Evolutionary conservation across 768 basidiomycete species (phyloP), one percentile per base, ranked within the genome.

Genomic region (Mycena floridula): DNA sequence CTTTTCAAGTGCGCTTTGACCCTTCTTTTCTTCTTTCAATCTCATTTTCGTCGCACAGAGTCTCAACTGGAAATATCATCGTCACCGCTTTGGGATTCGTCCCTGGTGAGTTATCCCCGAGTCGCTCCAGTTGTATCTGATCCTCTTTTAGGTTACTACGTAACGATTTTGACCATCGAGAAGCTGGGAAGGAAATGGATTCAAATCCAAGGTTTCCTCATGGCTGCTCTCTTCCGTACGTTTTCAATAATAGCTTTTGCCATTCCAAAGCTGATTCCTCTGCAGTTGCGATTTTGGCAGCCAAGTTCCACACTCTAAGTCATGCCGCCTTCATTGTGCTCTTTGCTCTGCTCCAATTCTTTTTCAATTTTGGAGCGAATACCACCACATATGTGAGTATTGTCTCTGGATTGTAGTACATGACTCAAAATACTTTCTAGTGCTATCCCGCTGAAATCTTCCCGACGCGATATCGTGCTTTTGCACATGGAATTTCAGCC

Each of bases 341-440:
- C 64, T 89, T 89, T 56, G 71, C 85, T 0, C 62, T 89, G 52
- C 64, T 87, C 20, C 84, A 80, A 69, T 85, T 85, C 68, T 85
- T 87, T 71, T 87, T 87, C 71, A 87, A 88, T 65, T 89, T 86
- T 54, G 85, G 86, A 16, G 81, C 83, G 3, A 87, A 86, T 56
- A 65, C 77, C 73, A 81, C 77, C 5, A 74, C 78, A 48, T 80
- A 75, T 43, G 73, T 79, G 54, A 42, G 62, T 54, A 1, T 44
- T 20, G 24, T 22, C 11, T 20, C n/a, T 39, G 28, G 15, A 21
- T 7, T 26, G 12, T 38, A 38, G 13, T 22, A 25, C 22, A 28
- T 20, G 3, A 22, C 27, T 32, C 15, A 18, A 18, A 13, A n/a
- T 43, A n/a, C 18, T 28, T 20, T 20, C 12, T 37, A 82, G 77